These are phyloP conservation scores for Sphenostylis stenocarpa DNA, from an alignment of 306 rosid genomes.

Conservation along the genomic window DNA sequence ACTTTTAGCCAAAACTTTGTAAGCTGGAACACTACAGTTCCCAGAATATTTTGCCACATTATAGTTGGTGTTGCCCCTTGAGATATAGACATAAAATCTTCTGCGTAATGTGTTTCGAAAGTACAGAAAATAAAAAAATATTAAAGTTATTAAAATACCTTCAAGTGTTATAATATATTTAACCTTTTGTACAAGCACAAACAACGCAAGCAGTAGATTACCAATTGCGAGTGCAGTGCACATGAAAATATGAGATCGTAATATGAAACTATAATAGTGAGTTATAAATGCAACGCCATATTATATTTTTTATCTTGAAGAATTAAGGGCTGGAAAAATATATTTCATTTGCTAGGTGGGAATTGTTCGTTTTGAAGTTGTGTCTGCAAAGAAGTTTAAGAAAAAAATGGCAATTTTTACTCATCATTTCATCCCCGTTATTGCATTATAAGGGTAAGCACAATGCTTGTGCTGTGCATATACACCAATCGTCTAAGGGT, in stretches of 20 bases:
- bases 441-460: too few relatives aligned
- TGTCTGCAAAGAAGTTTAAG: not conserved
- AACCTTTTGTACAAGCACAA: not conserved
- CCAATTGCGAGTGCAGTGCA: not conserved
- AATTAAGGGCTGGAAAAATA: not conserved
- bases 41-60: slow-evolving; percentile 2
- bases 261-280: not conserved
- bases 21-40: slow-evolving; percentile 1
- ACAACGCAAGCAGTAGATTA: not conserved
- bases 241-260: not conserved
- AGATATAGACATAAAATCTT: not conserved
- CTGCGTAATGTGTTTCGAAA: not conserved
- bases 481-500: too few relatives aligned
- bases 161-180: not conserved
- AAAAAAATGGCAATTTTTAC: not conserved
- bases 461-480: not conserved
- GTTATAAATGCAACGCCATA: not conserved
- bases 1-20: not conserved
- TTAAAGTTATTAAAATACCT: not conserved
- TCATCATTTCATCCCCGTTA: too few relatives aligned
- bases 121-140: not conserved
- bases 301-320: not conserved
- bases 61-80: not conserved
- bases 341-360: not conserved
- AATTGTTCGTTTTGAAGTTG: not conserved